Evolutionary conservation across 805 yeast genomes (phyloP).

Genomic region (Kuraishia hungarica): DNA sequence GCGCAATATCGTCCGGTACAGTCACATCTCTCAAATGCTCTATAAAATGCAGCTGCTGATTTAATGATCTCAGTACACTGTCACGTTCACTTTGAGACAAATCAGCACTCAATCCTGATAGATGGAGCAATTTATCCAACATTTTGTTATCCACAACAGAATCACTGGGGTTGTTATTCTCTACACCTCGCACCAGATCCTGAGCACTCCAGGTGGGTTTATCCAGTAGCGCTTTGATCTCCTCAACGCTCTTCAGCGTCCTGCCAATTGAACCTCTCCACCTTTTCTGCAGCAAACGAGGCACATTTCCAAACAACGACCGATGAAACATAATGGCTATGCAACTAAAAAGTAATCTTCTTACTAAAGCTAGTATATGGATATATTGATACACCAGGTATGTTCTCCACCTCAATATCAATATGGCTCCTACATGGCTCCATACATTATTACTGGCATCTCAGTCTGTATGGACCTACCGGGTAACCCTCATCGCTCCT

Average conservation of each 20-base stretch:
- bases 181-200: conserved; percentile 11
- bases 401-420: background rate
- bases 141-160: conserved; percentile 9
- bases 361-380: no score
- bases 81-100: conserved; percentile 9
- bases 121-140: conserved; percentile 26
- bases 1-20: conserved; percentile 7
- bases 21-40: conserved; percentile 31
- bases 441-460: background rate
- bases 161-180: conserved; percentile 1
- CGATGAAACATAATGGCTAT: background rate
- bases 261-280: conserved; percentile 5
- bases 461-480: background rate
- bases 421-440: background rate
- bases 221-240: conserved; percentile 12
- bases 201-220: conserved; percentile 19
- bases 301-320: background rate
- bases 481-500: background rate
- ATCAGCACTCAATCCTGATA: conserved; percentile 40
- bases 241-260: conserved; percentile 7
- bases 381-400: background rate
- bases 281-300: background rate
- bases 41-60: conserved; percentile 42
- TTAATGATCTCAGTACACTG: conserved; percentile 24
- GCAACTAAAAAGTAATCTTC: no score